Conservation (phyloP, 257 asterid genomes). For the Solanum okadae region DNA sequence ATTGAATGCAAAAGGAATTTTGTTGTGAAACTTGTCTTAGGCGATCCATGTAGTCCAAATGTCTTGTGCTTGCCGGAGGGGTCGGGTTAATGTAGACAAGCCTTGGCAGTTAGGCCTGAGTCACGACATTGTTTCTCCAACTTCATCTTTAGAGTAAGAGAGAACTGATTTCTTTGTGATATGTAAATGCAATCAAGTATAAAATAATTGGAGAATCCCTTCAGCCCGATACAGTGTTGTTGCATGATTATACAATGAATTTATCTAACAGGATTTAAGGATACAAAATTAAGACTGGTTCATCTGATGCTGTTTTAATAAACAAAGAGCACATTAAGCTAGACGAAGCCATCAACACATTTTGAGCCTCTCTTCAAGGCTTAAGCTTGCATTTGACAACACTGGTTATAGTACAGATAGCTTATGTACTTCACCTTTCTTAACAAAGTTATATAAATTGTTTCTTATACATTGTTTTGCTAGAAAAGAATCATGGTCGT, state of each 20-base stretch:
- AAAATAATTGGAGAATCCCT: neutral
- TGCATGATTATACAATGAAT: neutral
- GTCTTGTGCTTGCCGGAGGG: neutral
- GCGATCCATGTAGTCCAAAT: neutral
- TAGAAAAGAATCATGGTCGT: neutral
- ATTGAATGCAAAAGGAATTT: neutral
- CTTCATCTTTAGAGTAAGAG: neutral
- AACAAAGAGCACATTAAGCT: neutral
- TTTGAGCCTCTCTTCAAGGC: neutral
- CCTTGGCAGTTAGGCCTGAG: neutral
- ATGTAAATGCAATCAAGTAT: neutral
- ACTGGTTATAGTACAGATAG: neutral
- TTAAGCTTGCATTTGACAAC: neutral
- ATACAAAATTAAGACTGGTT: neutral
- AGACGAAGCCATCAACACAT: neutral
- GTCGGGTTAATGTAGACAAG: neutral
- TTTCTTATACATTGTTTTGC: neutral
- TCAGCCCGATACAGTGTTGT: neutral
- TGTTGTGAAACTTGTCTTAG: neutral
- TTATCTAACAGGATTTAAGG: neutral
- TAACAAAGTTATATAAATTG: neutral
- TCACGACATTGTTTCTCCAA: neutral
- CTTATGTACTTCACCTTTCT: neutral
- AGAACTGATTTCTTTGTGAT: neutral
- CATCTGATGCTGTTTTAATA: neutral